These are phyloP conservation scores for Trypanosoma caninum DNA, from an alignment of 208 protist species.

Conservation along the genomic window DNA sequence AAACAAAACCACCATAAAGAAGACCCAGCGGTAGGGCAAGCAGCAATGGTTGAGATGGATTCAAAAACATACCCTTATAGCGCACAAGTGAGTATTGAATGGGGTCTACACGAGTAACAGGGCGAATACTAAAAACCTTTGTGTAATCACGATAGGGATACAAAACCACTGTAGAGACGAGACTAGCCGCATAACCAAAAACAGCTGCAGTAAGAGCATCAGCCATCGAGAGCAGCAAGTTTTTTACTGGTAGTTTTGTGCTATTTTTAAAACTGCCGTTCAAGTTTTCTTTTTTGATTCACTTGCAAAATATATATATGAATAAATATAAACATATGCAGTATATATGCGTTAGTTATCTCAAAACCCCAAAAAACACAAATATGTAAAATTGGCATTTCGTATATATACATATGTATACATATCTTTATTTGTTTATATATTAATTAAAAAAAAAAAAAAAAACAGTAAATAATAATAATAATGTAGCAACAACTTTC, in stretches of 20 bases:
- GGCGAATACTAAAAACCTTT: slow-evolving; percentile 45
- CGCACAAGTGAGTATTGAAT: slow-evolving; percentile 48
- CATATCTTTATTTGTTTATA: too few relatives aligned
- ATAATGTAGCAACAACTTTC: background rate
- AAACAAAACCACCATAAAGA: slow-evolving; percentile 74
- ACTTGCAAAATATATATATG: background rate
- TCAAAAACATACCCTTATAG: slow-evolving; percentile 78
- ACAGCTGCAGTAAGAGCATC: slow-evolving; percentile 34
- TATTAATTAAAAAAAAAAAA: slow-evolving; percentile 1
- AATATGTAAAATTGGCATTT: too few relatives aligned
- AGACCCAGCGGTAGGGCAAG: slow-evolving; percentile 56
- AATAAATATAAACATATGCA: too few relatives aligned
- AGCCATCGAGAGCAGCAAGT: slow-evolving; percentile 20
- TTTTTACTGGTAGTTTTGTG: too few relatives aligned
- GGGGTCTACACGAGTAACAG: slow-evolving; percentile 27
- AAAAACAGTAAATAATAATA: slow-evolving; percentile 2
- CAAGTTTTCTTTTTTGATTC: background rate
- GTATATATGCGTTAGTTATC: too few relatives aligned
- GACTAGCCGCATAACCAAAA: slow-evolving; percentile 59
- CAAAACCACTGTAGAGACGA: slow-evolving; percentile 55
- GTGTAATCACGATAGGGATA: slow-evolving; percentile 87
- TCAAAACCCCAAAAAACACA: too few relatives aligned
- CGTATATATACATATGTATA: too few relatives aligned
- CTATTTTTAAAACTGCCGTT: background rate
- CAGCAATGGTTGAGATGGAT: slow-evolving; percentile 76